phyloP scores from a whole-genome alignment of 1,284 basidiomycete genomes.

The Heterobasidion annosum region DNA sequence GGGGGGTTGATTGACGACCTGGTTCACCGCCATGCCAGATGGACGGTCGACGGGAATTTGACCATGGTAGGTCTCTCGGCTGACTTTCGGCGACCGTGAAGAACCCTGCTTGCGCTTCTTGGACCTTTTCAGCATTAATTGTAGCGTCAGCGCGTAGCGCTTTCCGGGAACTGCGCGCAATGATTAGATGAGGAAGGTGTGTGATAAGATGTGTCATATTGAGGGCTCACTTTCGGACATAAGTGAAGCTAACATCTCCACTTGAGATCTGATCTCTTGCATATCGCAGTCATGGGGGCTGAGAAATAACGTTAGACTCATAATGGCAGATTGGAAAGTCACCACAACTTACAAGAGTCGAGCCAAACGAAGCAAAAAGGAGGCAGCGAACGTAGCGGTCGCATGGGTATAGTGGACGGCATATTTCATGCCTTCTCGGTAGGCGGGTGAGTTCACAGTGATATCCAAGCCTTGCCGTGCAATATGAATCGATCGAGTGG shows the following conservation, averaged over 20 bases:
- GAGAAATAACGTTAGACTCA: constrained; percentile 4
- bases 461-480: constrained; percentile 64
- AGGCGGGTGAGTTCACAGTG: constrained; percentile 69
- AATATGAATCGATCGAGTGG: constrained; percentile 62
- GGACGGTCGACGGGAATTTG: constrained; percentile 12
- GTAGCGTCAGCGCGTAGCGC: constrained; percentile 80
- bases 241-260: constrained; percentile 69
- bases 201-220: constrained; percentile 8
- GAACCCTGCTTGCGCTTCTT: constrained; percentile 55
- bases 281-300: constrained; percentile 82
- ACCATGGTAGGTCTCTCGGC: constrained; percentile 33
- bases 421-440: constrained; percentile 86
- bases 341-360: constrained; percentile 65
- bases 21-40: constrained; percentile 11
- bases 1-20: constrained; percentile 12
- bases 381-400: constrained; percentile 87
- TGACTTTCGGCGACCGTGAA: constrained; percentile 49
- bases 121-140: constrained; percentile 79
- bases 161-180: constrained; percentile 68
- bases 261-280: constrained; percentile 63
- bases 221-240: constrained; percentile 60
- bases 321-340: neutral
- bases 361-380: constrained; percentile 78
- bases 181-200: constrained; percentile 4
- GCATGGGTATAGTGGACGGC: constrained; percentile 86